phyloP scores from a whole-genome alignment of 768 basidiomycete genomes.

The Nidularia pulvinata region DNA sequence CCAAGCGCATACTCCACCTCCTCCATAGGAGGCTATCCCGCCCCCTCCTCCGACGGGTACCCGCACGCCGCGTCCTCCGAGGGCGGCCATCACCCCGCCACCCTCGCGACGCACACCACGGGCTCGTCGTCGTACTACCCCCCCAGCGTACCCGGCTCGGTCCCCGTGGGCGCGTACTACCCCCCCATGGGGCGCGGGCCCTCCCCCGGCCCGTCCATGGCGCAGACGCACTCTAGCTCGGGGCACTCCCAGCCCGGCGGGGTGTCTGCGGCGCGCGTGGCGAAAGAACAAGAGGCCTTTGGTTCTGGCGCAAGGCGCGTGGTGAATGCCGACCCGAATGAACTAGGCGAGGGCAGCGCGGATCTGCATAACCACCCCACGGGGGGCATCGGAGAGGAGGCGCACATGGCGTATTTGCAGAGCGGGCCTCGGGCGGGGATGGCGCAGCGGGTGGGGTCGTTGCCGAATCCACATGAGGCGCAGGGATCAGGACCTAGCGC shows the following conservation, averaged over 20 bases:
- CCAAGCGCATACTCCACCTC: not conserved
- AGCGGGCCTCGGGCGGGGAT: not conserved
- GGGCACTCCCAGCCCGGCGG: not conserved
- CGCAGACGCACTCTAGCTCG: not conserved
- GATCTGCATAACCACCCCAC: not conserved
- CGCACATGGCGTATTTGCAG: constrained; percentile 1
- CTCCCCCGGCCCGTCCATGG: not conserved
- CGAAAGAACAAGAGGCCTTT: constrained; percentile 3
- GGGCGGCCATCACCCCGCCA: not conserved
- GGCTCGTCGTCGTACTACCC: not conserved
- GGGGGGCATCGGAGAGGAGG: not conserved
- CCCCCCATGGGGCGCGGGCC: not conserved
- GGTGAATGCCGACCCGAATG: not conserved
- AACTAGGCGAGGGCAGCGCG: not conserved
- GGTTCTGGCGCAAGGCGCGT: not conserved
- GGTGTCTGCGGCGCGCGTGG: not conserved
- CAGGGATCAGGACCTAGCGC: not conserved
- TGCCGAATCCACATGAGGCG: not conserved
- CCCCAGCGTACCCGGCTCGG: not conserved
- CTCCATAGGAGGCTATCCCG: not conserved
- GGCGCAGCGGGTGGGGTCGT: not conserved
- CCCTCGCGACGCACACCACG: not conserved
- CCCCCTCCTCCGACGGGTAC: not conserved
- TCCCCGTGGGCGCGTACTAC: not conserved
- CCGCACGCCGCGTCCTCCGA: not conserved